Evolutionary conservation across 306 rosid genomes (phyloP), one percentile per base, ranked within the genome.

Genomic region (Cajanus cajan): DNA sequence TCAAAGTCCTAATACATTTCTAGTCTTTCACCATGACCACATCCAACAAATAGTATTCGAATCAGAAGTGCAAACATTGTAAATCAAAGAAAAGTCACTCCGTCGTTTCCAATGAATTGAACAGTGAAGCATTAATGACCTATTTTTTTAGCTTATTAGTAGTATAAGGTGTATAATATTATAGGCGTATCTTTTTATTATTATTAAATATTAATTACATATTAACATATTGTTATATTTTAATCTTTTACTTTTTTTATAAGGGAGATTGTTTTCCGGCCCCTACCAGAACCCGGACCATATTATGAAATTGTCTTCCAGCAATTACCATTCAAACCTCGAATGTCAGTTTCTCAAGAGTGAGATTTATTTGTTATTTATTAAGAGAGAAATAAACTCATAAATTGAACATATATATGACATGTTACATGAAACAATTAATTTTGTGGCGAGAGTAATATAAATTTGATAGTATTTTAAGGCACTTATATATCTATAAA

Each of bases 31-130:
- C 9, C 34, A 15, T 41, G 58, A 25, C 31, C 54, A 14, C 8
- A 48, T 76, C 50, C 24, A 40, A 52, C n/a, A 24, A 39, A 25
- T 34, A 40, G 8, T n/a, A 51, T 33, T 7, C 15, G 6, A 52
- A 51, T 31, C 12, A 44, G 67, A 44, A 1, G 22, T 57, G 71
- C 58, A 37, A 75, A 73, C 39, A 47, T 22, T 24, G 44, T 24
- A 68, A 2, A 45, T 81, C 7, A 65, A 65, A 64, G 41, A 51
- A 64, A 24, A 72, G 68, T 43, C 6, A 33, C 41, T 2, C 15
- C 36, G 59, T 67, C 76, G 12, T 70, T 82, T 77, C 77, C 63
- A 19, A 62, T 70, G 79, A 71, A 82, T 50, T 28, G 3, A 28
- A 3, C 52, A 62, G 50, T 78, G 71, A 71, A 58, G 45, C 79